Base-by-base conservation (phyloP, 371 early-diverging fungal genomes). In the Funneliformis caledonium region DNA sequence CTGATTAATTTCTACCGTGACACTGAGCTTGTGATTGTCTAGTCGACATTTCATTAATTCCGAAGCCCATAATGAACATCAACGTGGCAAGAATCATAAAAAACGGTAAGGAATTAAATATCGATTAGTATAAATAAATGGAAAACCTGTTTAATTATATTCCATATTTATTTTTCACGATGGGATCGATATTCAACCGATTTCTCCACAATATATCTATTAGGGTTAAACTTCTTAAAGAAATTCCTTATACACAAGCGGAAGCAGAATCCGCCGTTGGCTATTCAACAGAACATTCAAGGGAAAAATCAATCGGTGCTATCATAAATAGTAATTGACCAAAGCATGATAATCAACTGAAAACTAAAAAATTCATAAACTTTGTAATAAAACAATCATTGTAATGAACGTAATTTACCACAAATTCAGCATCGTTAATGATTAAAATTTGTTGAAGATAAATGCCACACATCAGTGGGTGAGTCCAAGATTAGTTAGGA, bases 211-310 rank as follows among this genome's bases (percentile, higher is more conserved):
- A 59, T 52, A 19, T 31, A 19, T 43, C 60, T 60, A 10, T 31
- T 48, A 83, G 95, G 73, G 79, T 96, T 72, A 96, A 94, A 85
- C 84, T 90, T 45, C 85, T 96, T 22, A 90, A 93, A 82, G 95
- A 91, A n/a, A 90, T 88, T 37, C 92, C 96, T 10, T 97, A 94
- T 85, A 95, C 97, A 42, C 96, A 96, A 84, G 91, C 92, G 85
- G 97, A 97, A 85, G 96, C 96, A 67, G 94, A 95, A 81, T 88
- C 88, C 0, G 94, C 94, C 3, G 93, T 86, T n/a, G 95, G 95
- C 1, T 82, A 94, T 75, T 76, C 82, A 14, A 82, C 82, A n/a
- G 82, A 82, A 43, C 62, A 82, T 45, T 67, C 61, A 42, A 75
- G 80, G 12, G 45, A 19, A 22, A 76, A 42, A 76, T 22, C 42